Evolutionary conservation across 2,329 filamentous ascomycete genomes (phyloP).

Genomic region (Hymenoscyphus albidus): DNA sequence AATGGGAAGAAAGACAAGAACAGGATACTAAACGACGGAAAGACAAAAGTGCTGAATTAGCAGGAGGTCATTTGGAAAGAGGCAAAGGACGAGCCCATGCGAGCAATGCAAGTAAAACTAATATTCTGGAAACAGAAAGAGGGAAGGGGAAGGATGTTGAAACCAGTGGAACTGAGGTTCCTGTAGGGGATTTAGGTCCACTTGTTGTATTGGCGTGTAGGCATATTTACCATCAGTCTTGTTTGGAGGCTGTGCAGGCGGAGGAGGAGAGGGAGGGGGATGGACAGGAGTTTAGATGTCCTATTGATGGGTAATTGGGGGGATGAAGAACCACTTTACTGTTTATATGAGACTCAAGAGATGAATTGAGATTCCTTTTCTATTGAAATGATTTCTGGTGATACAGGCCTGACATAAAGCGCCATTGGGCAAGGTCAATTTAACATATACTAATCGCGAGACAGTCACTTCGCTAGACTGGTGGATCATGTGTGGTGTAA

Average conservation of each 20-base stretch:
- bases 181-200: conserved; percentile 47
- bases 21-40: conserved; percentile 42
- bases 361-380: background rate
- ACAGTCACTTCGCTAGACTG: no score
- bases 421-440: no score
- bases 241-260: conserved; percentile 61
- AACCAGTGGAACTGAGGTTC: conserved; percentile 39
- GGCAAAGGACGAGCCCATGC: conserved; percentile 41
- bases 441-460: no score
- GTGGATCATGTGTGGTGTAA: no score
- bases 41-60: conserved; percentile 33
- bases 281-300: conserved; percentile 38
- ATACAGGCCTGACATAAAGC: background rate
- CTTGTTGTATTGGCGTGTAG: conserved; percentile 66
- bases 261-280: conserved; percentile 49
- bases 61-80: conserved; percentile 35
- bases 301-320: conserved; percentile 38
- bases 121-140: conserved; percentile 18
- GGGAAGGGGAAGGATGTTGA: conserved; percentile 32
- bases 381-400: background rate
- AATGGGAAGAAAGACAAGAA: conserved; percentile 66
- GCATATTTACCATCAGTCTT: conserved; percentile 67
- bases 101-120: conserved; percentile 28
- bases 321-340: background rate
- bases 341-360: conserved; percentile 1